Evolutionary conservation across 768 basidiomycete genomes (phyloP), one percentile per base, ranked within the genome.

Genomic region (Postia placenta): DNA sequence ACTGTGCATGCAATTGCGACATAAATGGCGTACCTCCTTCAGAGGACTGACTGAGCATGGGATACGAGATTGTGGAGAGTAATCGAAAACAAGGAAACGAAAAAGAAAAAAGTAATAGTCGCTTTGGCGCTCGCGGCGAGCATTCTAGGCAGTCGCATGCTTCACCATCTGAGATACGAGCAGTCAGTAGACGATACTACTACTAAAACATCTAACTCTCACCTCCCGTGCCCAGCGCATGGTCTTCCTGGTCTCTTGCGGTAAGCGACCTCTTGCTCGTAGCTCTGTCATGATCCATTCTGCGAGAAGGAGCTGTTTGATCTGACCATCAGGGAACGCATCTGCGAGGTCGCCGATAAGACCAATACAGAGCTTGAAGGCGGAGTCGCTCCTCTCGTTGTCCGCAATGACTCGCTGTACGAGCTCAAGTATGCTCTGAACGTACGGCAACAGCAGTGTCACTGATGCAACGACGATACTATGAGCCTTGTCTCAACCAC

Each of bases 171-270:
- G 45, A 42, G 43, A 39, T 23, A 9, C 14, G 40, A 20, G 5
- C 11, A 17, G 23, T 24, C 17, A 40, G 22, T 2, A 5, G 2
- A 26, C 3, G 36, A 36, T 23, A 24, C 22, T 20, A 28, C 15
- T n/a, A n/a, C n/a, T n/a, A n/a, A n/a, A n/a, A n/a, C n/a, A n/a
- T n/a, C n/a, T n/a, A n/a, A n/a, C n/a, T 53, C 80, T 46, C 56
- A 93, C 92, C 80, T 96, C 92, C 46, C 88, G 80, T 17, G 93
- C 92, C 92, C 93, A 96, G 53, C 89, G 86, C 70, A 92, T 73
- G 2, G 88, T 91, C 75, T 83, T 87, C 79, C 86, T 92, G 30
- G 85, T 86, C 56, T 93, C 90, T 36, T 73, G 66, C 5, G 80
- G 76, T 72, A 85, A 81, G 20, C 89, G 82, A 38, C 76, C 76